Conservation (phyloP, 208 protist genomes). For the Crithidia expoeki region DNA sequence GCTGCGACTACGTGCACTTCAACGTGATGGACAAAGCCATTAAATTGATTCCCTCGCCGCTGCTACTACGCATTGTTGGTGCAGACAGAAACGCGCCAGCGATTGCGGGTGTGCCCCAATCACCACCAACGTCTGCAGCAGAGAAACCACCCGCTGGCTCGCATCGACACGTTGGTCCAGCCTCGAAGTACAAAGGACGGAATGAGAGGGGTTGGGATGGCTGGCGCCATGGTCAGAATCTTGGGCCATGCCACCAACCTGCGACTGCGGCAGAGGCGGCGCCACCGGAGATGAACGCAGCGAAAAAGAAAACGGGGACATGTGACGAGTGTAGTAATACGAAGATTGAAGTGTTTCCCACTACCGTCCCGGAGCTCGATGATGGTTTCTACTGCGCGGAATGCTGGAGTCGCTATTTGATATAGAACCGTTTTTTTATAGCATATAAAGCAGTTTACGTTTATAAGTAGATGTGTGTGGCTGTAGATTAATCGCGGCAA, state of each 20-base stretch:
- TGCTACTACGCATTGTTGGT: neutral
- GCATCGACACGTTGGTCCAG: neutral
- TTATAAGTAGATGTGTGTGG: neutral
- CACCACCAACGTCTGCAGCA: neutral
- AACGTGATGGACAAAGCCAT: neutral
- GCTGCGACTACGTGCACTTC: neutral
- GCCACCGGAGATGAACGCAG: conserved; percentile 4
- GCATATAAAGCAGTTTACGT: too few species aligned
- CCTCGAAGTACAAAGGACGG: neutral
- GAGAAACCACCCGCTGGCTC: neutral
- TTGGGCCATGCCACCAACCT: neutral
- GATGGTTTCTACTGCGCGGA: conserved; percentile 20
- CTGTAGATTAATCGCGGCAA: too few species aligned
- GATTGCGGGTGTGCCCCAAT: too few species aligned
- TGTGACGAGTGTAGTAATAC: conserved; percentile 7
- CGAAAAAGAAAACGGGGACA: neutral
- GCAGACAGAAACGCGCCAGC: neutral
- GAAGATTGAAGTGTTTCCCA: conserved; percentile 6
- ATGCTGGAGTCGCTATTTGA: conserved; percentile 13
- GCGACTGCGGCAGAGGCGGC: neutral
- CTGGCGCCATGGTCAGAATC: neutral
- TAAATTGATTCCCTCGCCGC: neutral
- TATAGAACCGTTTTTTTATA: too few species aligned
- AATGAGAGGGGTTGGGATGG: neutral
- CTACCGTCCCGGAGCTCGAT: conserved; percentile 4